Evolutionary conservation across 2,329 filamentous ascomycete species (phyloP), one percentile per base, ranked within the genome.

Genomic region (Metarhizium brunneum): DNA sequence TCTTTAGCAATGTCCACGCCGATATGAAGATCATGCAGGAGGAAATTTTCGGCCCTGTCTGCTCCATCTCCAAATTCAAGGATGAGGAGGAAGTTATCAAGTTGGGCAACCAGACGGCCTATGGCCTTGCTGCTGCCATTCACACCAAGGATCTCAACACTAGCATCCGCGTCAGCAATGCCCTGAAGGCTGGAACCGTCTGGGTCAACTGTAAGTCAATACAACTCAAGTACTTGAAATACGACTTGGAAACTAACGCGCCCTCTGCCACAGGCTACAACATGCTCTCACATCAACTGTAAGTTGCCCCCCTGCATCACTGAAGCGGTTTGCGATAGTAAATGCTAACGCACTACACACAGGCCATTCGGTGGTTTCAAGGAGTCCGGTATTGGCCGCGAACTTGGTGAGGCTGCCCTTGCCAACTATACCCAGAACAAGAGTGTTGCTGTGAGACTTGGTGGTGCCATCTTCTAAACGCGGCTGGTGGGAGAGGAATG

Each of bases 21-120:
- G 83, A 92, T 72, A 95, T 94, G 88, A 92, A 89, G 82, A 94
- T 95, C 67, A 85, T 91, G 76, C 83, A 90, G 72, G 89, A 95
- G 76, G 90, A 95, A 77, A 94, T 95, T 70, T 95, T 95, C 70
- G 90, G 90, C 61, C 90, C 90, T 57, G 90, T 95, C 61, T 88
- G 85, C 76, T 81, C 87, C 65, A 86, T 95, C 64, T 81, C 86
- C 76, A 95, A 92, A 78, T 95, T 95, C 81, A 87, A 86, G 77
- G 84, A 80, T 63, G 86, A 89, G 76, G 87, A 86, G 43, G 90
- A 95, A 56, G 88, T 83, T 60, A 84, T 95, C 72, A 75, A 79
- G 62, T 73, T 88, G 54, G 88, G 82, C 62, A 94, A 95, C 79
- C 77, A 84, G 74, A 86, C 83, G 66, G 83, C 74, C 62, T 95